Conservation (phyloP, 2,329 filamentous ascomycete species). For the Calonectria fujianensis region DNA sequence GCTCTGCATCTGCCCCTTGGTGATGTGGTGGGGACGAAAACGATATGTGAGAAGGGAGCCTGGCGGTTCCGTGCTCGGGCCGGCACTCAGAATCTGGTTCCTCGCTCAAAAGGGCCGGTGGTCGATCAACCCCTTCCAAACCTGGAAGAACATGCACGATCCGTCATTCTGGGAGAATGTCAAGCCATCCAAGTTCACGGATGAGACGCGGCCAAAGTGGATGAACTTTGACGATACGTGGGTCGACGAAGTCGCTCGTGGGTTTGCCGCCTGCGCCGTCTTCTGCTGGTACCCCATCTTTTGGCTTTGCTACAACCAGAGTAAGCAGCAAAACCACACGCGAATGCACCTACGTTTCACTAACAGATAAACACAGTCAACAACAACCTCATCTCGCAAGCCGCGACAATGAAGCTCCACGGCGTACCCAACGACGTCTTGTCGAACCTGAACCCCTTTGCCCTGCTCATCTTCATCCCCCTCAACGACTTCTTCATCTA, state of each 20-base stretch:
- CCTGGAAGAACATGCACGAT: constrained; percentile 74
- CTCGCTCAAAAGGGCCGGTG: constrained; percentile 81
- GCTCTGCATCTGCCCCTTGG: constrained; percentile 77
- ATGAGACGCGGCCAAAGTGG: constrained; percentile 75
- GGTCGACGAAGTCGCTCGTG: constrained; percentile 84
- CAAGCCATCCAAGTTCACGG: constrained; percentile 79
- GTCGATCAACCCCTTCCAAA: constrained; percentile 78
- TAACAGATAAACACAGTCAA: constrained; percentile 63
- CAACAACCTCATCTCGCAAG: constrained; percentile 78
- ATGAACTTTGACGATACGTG: constrained; percentile 88
- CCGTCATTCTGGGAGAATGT: constrained; percentile 79
- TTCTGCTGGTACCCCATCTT: constrained; percentile 81
- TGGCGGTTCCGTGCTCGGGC: constrained; percentile 80
- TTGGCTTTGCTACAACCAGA: constrained; percentile 71
- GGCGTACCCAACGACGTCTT: constrained; percentile 87
- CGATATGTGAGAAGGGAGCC: constrained; percentile 76
- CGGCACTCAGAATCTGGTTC: constrained; percentile 75
- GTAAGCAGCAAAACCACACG: constrained; percentile 51
- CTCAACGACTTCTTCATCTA: constrained; percentile 82
- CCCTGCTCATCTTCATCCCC: constrained; percentile 84
- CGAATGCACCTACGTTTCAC: not conserved
- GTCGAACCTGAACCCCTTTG: constrained; percentile 83
- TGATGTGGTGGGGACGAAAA: constrained; percentile 76
- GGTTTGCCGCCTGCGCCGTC: constrained; percentile 80
- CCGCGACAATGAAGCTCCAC: constrained; percentile 78